These are phyloP conservation scores for Olyra latifolia DNA, from an alignment of 176 grass and related monocot species.

Conservation along the genomic window DNA sequence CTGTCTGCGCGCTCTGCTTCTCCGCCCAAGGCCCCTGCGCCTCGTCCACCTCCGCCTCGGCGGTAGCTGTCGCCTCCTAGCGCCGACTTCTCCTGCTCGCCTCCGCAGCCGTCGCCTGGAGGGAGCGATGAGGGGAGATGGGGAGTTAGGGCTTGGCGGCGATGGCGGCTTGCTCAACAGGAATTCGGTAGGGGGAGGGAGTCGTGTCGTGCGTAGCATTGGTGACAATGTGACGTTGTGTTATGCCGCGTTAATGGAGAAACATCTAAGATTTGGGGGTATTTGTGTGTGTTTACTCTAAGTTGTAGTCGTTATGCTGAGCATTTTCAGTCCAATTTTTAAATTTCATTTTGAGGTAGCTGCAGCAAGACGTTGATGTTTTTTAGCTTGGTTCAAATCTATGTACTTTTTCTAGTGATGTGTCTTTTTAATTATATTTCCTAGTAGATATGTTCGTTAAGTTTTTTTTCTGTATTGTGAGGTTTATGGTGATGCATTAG, in stretches of 20 bases:
- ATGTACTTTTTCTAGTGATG: background rate
- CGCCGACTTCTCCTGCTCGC: too few relatives aligned
- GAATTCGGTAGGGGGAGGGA: too few relatives aligned
- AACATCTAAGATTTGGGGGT: conserved; percentile 28
- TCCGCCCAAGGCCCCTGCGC: too few relatives aligned
- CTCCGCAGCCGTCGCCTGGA: too few relatives aligned
- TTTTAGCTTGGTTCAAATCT: background rate
- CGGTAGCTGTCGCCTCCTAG: too few relatives aligned
- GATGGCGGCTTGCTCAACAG: too few relatives aligned
- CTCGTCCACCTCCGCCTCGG: too few relatives aligned
- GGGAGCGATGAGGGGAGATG: too few relatives aligned
- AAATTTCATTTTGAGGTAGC: background rate
- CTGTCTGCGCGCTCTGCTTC: too few relatives aligned
- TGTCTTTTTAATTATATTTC: background rate
- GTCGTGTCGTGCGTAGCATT: too few relatives aligned
- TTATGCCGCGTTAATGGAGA: background rate
- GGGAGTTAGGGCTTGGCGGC: too few relatives aligned
- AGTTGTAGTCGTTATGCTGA: background rate
- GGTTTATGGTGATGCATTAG: background rate
- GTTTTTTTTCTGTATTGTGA: background rate
- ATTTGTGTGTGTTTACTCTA: background rate
- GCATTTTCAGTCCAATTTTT: background rate
- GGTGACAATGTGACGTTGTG: background rate
- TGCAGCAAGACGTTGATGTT: background rate
- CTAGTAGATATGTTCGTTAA: background rate